Evolutionary conservation across 345 rosid genomes (phyloP).

Genomic region (Physaria fendleri): DNA sequence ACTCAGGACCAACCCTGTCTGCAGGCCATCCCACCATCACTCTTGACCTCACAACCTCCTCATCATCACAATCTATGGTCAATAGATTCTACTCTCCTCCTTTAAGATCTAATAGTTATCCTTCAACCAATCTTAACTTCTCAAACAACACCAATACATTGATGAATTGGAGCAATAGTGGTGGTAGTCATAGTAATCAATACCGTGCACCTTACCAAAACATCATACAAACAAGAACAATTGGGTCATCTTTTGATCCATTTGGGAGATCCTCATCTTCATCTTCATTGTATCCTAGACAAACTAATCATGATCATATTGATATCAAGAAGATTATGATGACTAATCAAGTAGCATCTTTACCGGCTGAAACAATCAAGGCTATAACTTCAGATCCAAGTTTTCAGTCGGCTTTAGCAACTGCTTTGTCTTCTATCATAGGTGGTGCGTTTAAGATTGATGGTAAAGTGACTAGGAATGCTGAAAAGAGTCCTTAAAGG

Average conservation of each 20-base stretch:
- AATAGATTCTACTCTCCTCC: too few relatives aligned
- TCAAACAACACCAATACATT: conserved; percentile 37
- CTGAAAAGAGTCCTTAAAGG: too few relatives aligned
- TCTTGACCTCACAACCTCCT: conserved; percentile 66
- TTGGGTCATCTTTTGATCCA: conserved; percentile 17
- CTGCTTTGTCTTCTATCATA: conserved; percentile 71
- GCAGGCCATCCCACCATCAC: conserved; percentile 73
- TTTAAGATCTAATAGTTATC: conserved; percentile 22
- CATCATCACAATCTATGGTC: conserved; percentile 35
- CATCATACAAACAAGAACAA: conserved; percentile 27
- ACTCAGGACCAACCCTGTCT: too few relatives aligned
- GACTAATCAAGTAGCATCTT: conserved; percentile 20
- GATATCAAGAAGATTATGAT: conserved; percentile 27
- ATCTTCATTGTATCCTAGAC: conserved; percentile 5
- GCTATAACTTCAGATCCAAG: conserved; percentile 73
- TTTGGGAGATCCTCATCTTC: conserved; percentile 27
- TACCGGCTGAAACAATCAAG: conserved; percentile 43
- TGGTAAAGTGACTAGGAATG: conserved; percentile 5
- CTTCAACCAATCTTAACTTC: conserved; percentile 54
- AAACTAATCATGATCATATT: conserved; percentile 36
- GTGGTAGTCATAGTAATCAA: conserved; percentile 30
- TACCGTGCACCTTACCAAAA: conserved; percentile 28
- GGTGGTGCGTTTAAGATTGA: conserved; percentile 24
- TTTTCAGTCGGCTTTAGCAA: conserved; percentile 70
- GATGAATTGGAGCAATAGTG: conserved; percentile 33